Evolutionary conservation across 441 rosid genomes (phyloP), one percentile per base, ranked within the genome.

Genomic region (Corymbia citriodora): DNA sequence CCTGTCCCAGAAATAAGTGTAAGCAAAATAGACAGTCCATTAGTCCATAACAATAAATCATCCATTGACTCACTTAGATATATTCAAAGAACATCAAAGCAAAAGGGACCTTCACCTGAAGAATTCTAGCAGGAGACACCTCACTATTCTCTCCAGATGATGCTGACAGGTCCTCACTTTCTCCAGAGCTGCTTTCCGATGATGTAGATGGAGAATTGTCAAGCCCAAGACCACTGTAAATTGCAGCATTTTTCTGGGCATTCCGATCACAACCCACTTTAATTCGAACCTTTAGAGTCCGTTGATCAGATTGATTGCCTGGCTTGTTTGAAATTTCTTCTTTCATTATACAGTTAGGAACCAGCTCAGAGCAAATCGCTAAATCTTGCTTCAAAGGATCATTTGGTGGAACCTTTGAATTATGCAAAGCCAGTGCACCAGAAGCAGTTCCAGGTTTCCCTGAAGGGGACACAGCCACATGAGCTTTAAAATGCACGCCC

Each of bases 1-100:
- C 94, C 99, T 98, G 96, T 94, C 93, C 91, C 92, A 94, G 93
- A 40, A 89, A 92, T 59, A 89, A 92, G 89, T 87, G 88, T 50
- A 59, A 87, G 89, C 86, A 91, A 89, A 88, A 88, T 53, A 53
- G 88, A 79, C 82, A 40, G 87, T 40, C 25, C 55, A 55, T 88
- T 70, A 74, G 88, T 86, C 70, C 53, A 55, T 48, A 54, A 49
- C 19, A 91, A 86, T 89, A 87, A 23, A 89, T 90, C n/a, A 90
- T 40, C 63, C n/a, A 21, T 87, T 89, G 88, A 90, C 88, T 63
- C 87, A 91, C 63, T 79, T 70, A 89, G 87, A 57, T n/a, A 88
- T 53, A 31, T 79, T 36, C 55, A 88, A 91, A 31, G 61, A 27
- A 82, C n/a, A 36, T 31, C 29, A 52, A 17, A 91, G 91, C 53